Conservation (phyloP, 2,329 filamentous ascomycete species). For the Cladophialophora immunda region DNA sequence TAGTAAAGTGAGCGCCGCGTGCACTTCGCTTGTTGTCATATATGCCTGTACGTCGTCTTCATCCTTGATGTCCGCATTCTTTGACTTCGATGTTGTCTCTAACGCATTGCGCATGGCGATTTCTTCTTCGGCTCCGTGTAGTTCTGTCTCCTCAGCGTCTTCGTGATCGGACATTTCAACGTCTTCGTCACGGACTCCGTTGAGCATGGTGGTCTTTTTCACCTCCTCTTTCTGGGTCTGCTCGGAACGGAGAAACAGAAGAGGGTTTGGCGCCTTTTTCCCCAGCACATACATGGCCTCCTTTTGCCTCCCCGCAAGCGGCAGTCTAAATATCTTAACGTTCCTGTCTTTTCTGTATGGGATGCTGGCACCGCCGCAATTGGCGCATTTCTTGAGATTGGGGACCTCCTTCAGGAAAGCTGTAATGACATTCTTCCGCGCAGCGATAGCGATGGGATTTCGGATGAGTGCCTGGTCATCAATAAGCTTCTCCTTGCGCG, state of each 20-base stretch:
- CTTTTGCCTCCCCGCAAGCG: conserved; percentile 74
- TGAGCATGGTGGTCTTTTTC: conserved; percentile 30
- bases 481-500: conserved; percentile 48
- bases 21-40: conserved; percentile 83
- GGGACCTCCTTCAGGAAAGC: conserved; percentile 80
- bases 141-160: conserved; percentile 61
- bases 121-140: conserved; percentile 66
- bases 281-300: conserved; percentile 75
- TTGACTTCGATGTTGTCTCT: conserved; percentile 44
- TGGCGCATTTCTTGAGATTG: conserved; percentile 73
- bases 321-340: conserved; percentile 92
- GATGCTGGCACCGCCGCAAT: conserved; percentile 75
- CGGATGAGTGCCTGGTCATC: conserved; percentile 66
- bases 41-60: conserved; percentile 70
- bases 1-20: conserved; percentile 77
- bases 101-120: conserved; percentile 60
- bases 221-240: conserved; percentile 52
- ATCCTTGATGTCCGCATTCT: conserved; percentile 46
- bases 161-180: conserved; percentile 53
- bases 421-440: conserved; percentile 78
- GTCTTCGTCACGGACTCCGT: conserved; percentile 56
- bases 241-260: conserved; percentile 66
- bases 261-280: conserved; percentile 74
- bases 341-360: conserved; percentile 87
- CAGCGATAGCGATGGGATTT: conserved; percentile 82